Evolutionary conservation across 345 rosid species (phyloP), one percentile per base, ranked within the genome.

Genomic region (Durio zibethinus): DNA sequence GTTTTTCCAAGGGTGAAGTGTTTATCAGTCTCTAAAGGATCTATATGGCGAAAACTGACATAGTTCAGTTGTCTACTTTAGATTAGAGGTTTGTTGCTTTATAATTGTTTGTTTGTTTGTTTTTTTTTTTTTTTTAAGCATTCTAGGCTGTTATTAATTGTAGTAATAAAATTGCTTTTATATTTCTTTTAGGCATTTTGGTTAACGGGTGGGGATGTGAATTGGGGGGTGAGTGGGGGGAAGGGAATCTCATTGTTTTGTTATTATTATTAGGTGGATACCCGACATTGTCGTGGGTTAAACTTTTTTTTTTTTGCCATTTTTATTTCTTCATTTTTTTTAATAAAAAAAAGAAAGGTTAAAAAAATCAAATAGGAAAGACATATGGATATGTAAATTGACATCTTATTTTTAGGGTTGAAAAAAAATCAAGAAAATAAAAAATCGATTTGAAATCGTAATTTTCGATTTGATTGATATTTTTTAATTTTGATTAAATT

Each of bases 1-100:
- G 87, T 97, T 14, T 97, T 94, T 83, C 86, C 98, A 1, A 89
- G 84, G 85, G 91, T 97, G 84, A 97, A 94, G 83, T 89, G 86
- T 78, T 94, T 97, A 75, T 33, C 87, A 65, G 90, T 87, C 65
- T 84, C 92, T 57, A 97, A 91, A 84, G 89, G 86, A 47, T 91
- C 84, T 59, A 52, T 90, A 15, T 96, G 98, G 97, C 84, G 95
- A 77, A 93, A 93, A 82, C 87, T 89, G 74, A 82, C 89, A 56
- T 88, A 80, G 79, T 60, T 35, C 18, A 33, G 27, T 52, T 31
- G 47, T 33, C 18, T 20, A 0, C 62, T 53, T 35, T 2, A 8
- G 21, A 40, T 6, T 57, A 72, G 45, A 27, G 48, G 29, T 38
- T 25, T 1, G 54, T 25, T 25, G 35, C 73, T 16, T 3, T 12